Conservation (phyloP, 345 rosid genomes). For the Corchorus olitorius region DNA sequence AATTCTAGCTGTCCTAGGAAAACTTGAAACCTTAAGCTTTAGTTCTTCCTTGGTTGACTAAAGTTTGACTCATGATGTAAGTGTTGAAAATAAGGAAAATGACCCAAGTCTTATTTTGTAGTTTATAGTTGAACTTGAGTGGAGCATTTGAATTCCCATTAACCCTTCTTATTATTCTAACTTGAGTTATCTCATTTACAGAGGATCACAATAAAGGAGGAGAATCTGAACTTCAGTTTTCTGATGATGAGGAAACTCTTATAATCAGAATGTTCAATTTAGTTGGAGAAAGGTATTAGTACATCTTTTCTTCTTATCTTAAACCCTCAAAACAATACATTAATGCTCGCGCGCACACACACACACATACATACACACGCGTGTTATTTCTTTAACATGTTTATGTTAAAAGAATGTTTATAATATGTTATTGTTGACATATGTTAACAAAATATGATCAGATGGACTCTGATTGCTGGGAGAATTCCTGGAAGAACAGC, state of each 20-base stretch:
- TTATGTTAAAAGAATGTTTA: background rate
- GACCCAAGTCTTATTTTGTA: too few relatives aligned
- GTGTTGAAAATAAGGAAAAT: background rate
- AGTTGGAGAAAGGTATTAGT: conserved; percentile 39
- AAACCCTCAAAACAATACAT: background rate
- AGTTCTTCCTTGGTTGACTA: background rate
- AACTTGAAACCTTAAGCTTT: too few relatives aligned
- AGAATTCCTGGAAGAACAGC: too few relatives aligned
- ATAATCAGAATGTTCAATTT: conserved; percentile 43
- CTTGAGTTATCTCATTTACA: background rate
- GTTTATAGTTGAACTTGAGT: background rate
- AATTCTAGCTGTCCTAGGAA: background rate
- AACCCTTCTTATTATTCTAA: background rate
- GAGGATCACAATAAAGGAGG: conserved; percentile 23
- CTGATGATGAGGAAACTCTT: conserved; percentile 47
- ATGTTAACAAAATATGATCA: too few relatives aligned
- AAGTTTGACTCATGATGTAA: background rate
- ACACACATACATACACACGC: background rate
- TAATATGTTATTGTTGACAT: too few relatives aligned
- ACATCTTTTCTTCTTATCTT: background rate
- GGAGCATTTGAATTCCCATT: background rate
- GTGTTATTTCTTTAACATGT: background rate
- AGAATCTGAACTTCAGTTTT: conserved; percentile 33
- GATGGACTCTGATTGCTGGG: too few relatives aligned
- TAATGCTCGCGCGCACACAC: background rate